A percentile compares a stretch with the other conserved stretches of the same genome.
Conservation (phyloP, 192 early-diverging fungal genomes). For the Fimicolochytrium jonesii region DNA sequence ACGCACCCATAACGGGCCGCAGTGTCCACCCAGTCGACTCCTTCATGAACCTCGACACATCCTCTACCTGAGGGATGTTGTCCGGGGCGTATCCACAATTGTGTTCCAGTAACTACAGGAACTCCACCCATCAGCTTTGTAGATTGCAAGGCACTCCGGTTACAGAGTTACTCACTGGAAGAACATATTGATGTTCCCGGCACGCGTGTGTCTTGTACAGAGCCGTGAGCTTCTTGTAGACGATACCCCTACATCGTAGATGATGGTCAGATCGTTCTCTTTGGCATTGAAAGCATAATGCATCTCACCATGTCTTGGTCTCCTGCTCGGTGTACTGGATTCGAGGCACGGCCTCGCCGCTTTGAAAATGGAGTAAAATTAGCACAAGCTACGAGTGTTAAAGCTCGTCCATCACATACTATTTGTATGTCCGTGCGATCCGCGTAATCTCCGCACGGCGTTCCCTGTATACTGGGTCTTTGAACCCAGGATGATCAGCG, state of each 20-base stretch:
- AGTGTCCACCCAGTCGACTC: constrained; percentile 92
- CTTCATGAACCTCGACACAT: constrained; percentile 86
- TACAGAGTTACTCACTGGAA: constrained; percentile 46
- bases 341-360: constrained; percentile 73
- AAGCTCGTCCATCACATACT: no score
- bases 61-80: constrained; percentile 86
- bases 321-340: constrained; percentile 80
- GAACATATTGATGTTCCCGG: constrained; percentile 85
- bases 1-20: constrained; percentile 78
- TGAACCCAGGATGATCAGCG: constrained; percentile 88
- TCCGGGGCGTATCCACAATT: constrained; percentile 85
- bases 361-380: no score
- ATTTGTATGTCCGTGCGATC: constrained; percentile 73
- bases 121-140: background rate
- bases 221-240: constrained; percentile 64
- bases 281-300: no score
- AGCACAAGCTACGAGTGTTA: no score
- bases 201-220: constrained; percentile 87
- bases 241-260: constrained; percentile 24
- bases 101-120: constrained; percentile 61
- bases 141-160: background rate
- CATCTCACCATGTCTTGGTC: constrained; percentile 79
- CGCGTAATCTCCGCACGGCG: constrained; percentile 79
- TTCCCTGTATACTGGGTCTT: constrained; percentile 77
- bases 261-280: no score